A percentile compares a stretch with the other conserved stretches of the same genome.
Conservation (phyloP, 1,284 basidiomycete species). For the Puccinia brachypodii region DNA sequence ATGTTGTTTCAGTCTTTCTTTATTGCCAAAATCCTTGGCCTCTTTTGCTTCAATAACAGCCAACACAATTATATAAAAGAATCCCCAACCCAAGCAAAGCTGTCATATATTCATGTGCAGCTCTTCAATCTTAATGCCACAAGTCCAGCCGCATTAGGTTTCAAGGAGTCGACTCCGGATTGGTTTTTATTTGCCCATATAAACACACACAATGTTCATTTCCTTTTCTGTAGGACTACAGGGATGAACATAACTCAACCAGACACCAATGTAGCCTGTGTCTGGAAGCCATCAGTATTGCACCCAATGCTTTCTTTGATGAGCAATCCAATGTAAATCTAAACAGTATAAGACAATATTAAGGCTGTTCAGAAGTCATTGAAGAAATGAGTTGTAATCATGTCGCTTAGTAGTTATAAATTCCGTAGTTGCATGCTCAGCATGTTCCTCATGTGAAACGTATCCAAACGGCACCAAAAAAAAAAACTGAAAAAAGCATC, state of each 20-base stretch:
- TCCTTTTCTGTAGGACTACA: background rate
- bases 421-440: no score
- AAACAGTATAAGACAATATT: background rate
- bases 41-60: background rate
- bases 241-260: background rate
- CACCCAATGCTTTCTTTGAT: background rate
- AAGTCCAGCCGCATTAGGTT: background rate
- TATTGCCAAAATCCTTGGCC: background rate
- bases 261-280: background rate
- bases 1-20: background rate
- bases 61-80: background rate
- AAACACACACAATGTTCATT: background rate
- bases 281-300: background rate
- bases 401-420: background rate
- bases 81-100: background rate
- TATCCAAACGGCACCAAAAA: no score
- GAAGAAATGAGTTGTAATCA: background rate
- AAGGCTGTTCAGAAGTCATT: background rate
- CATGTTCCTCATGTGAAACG: no score
- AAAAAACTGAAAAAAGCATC: no score
- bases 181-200: background rate
- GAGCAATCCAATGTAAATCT: background rate
- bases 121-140: background rate
- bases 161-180: background rate
- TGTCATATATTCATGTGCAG: slow-evolving; percentile 1